Evolutionary conservation across 352 stramenopile species (phyloP), one percentile per base, ranked within the genome.

Genomic region (Ophiocytium majus): DNA sequence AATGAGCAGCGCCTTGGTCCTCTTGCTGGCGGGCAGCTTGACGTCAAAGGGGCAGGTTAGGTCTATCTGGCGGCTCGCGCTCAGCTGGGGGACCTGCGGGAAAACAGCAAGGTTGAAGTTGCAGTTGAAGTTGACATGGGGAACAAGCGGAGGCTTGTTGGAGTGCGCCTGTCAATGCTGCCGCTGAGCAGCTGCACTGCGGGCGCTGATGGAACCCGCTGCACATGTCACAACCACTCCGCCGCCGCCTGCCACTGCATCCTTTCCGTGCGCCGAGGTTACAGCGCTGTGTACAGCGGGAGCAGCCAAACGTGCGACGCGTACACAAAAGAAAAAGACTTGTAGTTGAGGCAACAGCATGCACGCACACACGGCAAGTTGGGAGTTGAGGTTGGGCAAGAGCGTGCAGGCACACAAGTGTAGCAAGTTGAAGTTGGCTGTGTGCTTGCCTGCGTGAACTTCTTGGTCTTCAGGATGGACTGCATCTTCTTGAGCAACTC

Each of bases 401-500:
- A 43, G 5, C 5, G 5, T 10, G 10, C 14, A 14, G 14, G 5
- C 5, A 78, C 5, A 14, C 5, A 5, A 17, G 14, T 14, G 5
- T 14, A 17, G 5, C 5, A 17, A 78, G 14, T 35, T 5, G 14
- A 14, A 14, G 14, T 78, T 14, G 14, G 5, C 5, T 5, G 5
- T 78, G 66, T 43, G 5, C 66, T 43, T 63, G 83, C 84, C 80
- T 88, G 84, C 0, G 81, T 80, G 76, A 86, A 88, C 63, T 66
- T 82, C 80, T 88, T 88, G 0, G 71, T 82, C 49, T 79, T 82
- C 35, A 88, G 84, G 36, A 63, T 33, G 0, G 50, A 10, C 76
- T 84, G 78, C 84, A 88, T 88, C 19, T 78, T 76, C 80, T 88
- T 86, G 0, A 88, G 81, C 50, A 88, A 17, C 28, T 35, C 36